These are phyloP conservation scores for Venturia effusa DNA, from an alignment of 2,329 filamentous ascomycete genomes.

Conservation along the genomic window DNA sequence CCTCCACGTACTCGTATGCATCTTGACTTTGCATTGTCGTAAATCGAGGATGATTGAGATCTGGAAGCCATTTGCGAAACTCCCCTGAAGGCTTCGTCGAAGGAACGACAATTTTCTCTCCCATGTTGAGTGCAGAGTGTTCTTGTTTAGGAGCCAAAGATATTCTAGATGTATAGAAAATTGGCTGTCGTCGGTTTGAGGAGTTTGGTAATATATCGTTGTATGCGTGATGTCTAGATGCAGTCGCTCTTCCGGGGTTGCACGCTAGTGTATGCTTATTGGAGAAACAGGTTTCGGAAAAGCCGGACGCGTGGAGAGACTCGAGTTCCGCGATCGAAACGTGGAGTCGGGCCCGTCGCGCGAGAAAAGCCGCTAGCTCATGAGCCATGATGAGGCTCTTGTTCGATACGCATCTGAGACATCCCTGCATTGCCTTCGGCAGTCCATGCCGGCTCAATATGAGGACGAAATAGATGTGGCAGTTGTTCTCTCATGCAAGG, in stretches of 20 bases:
- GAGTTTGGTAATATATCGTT: background rate
- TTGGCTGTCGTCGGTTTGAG: background rate
- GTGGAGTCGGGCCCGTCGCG: background rate
- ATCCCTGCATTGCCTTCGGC: background rate
- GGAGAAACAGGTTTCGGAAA: background rate
- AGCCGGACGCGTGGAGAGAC: background rate
- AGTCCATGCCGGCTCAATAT: background rate
- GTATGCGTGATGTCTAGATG: background rate
- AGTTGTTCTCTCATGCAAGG: no score
- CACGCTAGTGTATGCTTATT: background rate
- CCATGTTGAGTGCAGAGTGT: background rate
- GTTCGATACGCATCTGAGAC: background rate
- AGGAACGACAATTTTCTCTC: background rate
- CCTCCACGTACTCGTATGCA: conserved; percentile 49
- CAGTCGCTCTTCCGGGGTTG: background rate
- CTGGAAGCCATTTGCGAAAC: conserved; percentile 52
- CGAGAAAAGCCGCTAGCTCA: background rate
- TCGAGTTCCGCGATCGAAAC: background rate
- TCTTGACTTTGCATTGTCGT: conserved; percentile 51
- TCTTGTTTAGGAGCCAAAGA: background rate
- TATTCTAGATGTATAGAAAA: background rate
- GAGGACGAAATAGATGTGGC: no score
- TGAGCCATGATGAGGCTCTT: background rate
- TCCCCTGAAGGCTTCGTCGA: conserved; percentile 1
- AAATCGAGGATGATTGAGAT: conserved; percentile 51